Conservation (phyloP, 2,329 filamentous ascomycete genomes). For the Grosmannia penicillata region DNA sequence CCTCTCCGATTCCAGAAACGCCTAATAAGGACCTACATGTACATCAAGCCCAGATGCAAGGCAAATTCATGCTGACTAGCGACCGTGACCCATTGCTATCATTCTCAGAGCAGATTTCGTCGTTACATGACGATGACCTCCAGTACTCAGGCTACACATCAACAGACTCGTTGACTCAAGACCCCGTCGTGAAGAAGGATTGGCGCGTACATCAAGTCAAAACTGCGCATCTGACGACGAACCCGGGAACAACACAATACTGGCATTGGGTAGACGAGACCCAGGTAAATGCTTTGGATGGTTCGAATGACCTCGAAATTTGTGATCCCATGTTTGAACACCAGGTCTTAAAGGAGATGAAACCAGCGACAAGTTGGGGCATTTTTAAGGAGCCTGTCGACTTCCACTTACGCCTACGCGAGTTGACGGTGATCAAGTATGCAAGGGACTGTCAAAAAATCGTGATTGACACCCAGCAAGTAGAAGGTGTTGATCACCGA, state of each 20-base stretch:
- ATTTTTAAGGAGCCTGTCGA: conserved; percentile 34
- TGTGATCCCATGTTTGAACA: conserved; percentile 31
- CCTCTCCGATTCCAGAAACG: neutral
- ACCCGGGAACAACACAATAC: conserved; percentile 35
- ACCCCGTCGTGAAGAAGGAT: conserved; percentile 28
- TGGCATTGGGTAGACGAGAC: conserved; percentile 31
- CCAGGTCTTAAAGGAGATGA: conserved; percentile 33
- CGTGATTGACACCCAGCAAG: conserved; percentile 22
- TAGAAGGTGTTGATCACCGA: conserved; percentile 18
- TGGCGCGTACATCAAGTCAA: conserved; percentile 39
- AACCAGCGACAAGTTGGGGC: conserved; percentile 28
- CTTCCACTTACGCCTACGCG: conserved; percentile 31
- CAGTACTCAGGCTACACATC: conserved; percentile 33
- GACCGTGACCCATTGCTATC: too few species aligned
- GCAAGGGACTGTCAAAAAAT: conserved; percentile 26
- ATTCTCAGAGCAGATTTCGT: too few species aligned
- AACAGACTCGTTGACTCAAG: conserved; percentile 32
- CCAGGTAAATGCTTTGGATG: conserved; percentile 4
- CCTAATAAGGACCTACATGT: neutral
- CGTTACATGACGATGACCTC: conserved; percentile 24
- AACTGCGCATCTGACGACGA: conserved; percentile 29
- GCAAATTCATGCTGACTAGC: too few species aligned
- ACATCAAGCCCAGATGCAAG: neutral
- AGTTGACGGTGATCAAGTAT: conserved; percentile 31
- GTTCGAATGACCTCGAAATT: conserved; percentile 11